A percentile compares a stretch with the other conserved stretches of the same genome.
Evolutionary conservation across 108 stramenopile genomes (phyloP).

Genomic region (Thalassiosira profunda): DNA sequence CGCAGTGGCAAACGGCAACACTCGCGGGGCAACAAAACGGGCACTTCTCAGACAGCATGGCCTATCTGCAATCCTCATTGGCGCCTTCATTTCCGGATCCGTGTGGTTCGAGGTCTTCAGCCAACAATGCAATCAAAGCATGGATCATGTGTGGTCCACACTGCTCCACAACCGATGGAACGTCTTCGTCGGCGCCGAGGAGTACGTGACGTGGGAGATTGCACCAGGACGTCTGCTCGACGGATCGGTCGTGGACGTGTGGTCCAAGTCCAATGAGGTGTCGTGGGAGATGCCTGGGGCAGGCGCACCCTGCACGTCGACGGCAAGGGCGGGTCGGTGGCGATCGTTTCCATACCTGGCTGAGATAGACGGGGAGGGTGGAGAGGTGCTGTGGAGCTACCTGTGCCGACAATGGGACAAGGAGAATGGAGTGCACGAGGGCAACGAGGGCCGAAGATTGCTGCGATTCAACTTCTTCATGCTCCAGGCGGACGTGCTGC

Average conservation of each 20-base stretch:
- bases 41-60: background rate
- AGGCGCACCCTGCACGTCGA: constrained; percentile 85
- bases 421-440: constrained; percentile 53
- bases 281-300: constrained; percentile 84
- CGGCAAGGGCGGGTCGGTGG: constrained; percentile 85
- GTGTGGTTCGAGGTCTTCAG: constrained; percentile 83
- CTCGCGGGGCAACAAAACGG: background rate
- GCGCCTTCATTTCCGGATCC: constrained; percentile 57
- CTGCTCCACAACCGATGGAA: constrained; percentile 89
- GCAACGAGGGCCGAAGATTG: constrained; percentile 56
- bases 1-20: background rate
- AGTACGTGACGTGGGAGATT: constrained; percentile 92
- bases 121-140: constrained; percentile 66
- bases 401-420: constrained; percentile 86
- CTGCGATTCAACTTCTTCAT: constrained; percentile 86
- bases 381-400: constrained; percentile 79
- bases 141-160: constrained; percentile 74
- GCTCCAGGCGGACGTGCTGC: constrained; percentile 86
- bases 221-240: constrained; percentile 78
- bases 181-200: constrained; percentile 89
- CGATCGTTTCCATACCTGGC: constrained; percentile 87
- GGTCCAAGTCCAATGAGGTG: constrained; percentile 65
- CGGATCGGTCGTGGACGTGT: constrained; percentile 87
- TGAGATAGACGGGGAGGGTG: constrained; percentile 77
- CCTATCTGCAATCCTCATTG: constrained; percentile 44